phyloP scores from a whole-genome alignment of 228 moss, liverwort and hornwort species.

The Sphagnum magellanicum region DNA sequence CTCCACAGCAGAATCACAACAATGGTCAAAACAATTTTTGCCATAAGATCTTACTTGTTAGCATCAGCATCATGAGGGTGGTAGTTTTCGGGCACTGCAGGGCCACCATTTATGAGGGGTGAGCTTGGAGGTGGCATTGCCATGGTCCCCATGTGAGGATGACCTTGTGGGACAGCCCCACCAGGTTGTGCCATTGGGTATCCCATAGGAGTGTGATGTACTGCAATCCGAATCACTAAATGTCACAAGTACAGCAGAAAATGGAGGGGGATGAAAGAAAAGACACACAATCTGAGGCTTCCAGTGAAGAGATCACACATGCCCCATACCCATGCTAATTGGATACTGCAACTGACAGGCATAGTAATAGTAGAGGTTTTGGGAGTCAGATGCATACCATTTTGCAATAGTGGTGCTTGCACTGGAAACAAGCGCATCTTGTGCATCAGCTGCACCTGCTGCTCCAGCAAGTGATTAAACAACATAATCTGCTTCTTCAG shows the following conservation, averaged over 20 bases:
- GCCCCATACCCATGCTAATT: neutral
- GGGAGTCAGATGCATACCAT: conserved; percentile 75
- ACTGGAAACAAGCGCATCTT: conserved; percentile 80
- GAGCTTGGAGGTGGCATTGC: conserved; percentile 74
- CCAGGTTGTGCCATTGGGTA: conserved; percentile 71
- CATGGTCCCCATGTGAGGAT: conserved; percentile 71
- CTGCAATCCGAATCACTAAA: conserved; percentile 24
- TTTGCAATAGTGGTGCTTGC: conserved; percentile 77
- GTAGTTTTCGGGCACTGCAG: conserved; percentile 72
- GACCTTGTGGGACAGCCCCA: conserved; percentile 63
- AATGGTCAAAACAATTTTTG: neutral
- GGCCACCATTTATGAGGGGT: conserved; percentile 75
- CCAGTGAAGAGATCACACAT: neutral
- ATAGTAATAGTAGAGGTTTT: conserved; percentile 3
- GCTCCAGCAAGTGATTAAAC: conserved; percentile 91
- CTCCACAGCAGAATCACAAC: neutral
- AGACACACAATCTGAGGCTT: neutral
- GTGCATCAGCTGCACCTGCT: conserved; percentile 78
- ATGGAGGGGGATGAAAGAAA: too few relatives aligned
- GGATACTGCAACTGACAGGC: conserved; percentile 8
- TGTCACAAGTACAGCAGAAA: neutral
- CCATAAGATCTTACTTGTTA: conserved; percentile 32
- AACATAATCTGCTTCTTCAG: conserved; percentile 91
- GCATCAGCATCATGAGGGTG: conserved; percentile 58
- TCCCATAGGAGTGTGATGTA: conserved; percentile 91